These are phyloP conservation scores for Pyrus hybrid DNA, from an alignment of 331 rosid species.

Conservation along the genomic window DNA sequence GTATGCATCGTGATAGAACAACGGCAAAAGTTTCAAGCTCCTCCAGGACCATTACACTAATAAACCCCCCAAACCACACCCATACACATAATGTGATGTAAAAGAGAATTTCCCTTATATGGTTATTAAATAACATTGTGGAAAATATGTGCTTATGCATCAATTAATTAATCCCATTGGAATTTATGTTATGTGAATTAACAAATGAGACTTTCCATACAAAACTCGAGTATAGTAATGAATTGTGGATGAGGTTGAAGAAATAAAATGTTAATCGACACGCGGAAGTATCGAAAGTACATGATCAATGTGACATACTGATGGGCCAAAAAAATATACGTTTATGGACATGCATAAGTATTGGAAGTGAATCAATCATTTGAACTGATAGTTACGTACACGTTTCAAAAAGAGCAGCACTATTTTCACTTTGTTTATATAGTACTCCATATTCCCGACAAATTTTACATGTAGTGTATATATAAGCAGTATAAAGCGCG, in stretches of 20 bases:
- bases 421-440: not conserved
- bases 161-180: not conserved
- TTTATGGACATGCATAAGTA: not conserved
- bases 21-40: not conserved
- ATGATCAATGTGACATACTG: not conserved
- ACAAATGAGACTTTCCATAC: not conserved
- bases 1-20: no score
- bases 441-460: not conserved
- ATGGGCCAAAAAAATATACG: not conserved
- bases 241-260: not conserved
- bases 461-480: not conserved
- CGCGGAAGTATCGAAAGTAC: not conserved
- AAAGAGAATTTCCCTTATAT: not conserved
- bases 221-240: not conserved
- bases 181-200: not conserved
- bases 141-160: not conserved
- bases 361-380: not conserved
- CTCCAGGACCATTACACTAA: no score
- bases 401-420: not conserved
- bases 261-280: not conserved
- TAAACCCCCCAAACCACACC: not conserved
- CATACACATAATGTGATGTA: not conserved
- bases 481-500: not conserved
- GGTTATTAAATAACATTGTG: not conserved
- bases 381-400: not conserved